A percentile compares a stretch with the other conserved stretches of the same genome.
phyloP scores from a whole-genome alignment of 768 basidiomycete genomes.

The Phylloporus sp. region DNA sequence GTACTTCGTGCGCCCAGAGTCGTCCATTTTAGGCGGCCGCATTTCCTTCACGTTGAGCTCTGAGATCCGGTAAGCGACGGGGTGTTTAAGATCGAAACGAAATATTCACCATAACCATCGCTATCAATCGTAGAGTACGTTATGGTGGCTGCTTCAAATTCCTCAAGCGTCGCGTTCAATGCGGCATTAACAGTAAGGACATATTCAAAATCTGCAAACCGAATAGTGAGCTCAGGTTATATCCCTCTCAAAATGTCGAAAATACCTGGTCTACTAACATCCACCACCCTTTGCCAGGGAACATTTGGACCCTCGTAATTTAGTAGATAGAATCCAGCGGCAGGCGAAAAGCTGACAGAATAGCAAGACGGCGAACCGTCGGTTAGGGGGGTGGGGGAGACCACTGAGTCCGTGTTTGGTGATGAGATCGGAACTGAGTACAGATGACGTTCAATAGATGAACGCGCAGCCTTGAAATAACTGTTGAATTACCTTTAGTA shows the following conservation, averaged over 20 bases:
- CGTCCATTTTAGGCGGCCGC: slow-evolving; percentile 88
- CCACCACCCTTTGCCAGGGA: slow-evolving; percentile 82
- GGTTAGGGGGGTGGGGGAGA: slow-evolving; percentile 46
- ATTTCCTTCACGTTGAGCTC: slow-evolving; percentile 90
- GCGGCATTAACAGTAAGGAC: slow-evolving; percentile 65
- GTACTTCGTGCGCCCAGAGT: slow-evolving; percentile 92
- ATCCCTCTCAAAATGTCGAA: slow-evolving; percentile 3
- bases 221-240: not conserved
- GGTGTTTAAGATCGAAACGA: slow-evolving; percentile 14
- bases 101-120: slow-evolving; percentile 67
- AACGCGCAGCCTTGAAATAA: slow-evolving; percentile 84
- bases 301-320: slow-evolving; percentile 74
- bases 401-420: slow-evolving; percentile 28
- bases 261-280: slow-evolving; percentile 45
- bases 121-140: slow-evolving; percentile 66
- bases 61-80: slow-evolving; percentile 31
- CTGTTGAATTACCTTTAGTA: slow-evolving; percentile 38
- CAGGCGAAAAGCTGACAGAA: slow-evolving; percentile 72
- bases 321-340: slow-evolving; percentile 79
- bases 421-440: slow-evolving; percentile 74
- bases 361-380: slow-evolving; percentile 56
- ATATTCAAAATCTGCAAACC: slow-evolving; percentile 51
- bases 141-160: slow-evolving; percentile 70
- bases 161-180: slow-evolving; percentile 56
- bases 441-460: slow-evolving; percentile 79